Evolutionary conservation across 2,329 filamentous ascomycete genomes (phyloP), one percentile per base, ranked within the genome.

Genomic region (Elsinoe perseae): DNA sequence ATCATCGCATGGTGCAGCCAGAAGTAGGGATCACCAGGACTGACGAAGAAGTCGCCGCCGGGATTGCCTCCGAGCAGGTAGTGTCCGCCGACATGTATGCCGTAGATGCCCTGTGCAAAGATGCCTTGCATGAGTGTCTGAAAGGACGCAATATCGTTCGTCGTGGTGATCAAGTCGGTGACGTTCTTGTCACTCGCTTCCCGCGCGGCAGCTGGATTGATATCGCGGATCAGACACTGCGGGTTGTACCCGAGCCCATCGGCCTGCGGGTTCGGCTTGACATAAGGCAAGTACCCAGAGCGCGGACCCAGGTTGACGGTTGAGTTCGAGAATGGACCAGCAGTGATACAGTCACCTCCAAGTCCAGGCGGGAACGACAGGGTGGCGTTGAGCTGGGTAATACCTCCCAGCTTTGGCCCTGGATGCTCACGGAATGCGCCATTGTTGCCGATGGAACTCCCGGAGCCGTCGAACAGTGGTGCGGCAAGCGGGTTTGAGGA

Each of bases 381-480:
- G 3, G 60, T 65, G 54, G 71, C 56, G 21, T 46, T 56, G 46
- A 8, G 3, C 6, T 14, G 7, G 16, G 10, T 36, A 10, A 28
- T 34, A 21, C 40, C 27, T 3, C 54, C 57, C 2, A 52, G 23
- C 2, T 52, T 48, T 27, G 60, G 50, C 14, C 56, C 57, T 5
- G 54, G 23, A 10, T 60, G 50, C 18, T 53, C 21, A 16, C 53
- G 42, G 32, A 59, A 54, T 2, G 28, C 55, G 16, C 60, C 60
- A 32, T 61, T 58, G 44, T 56, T 56, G 36, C 60, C 56, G 54
- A 61, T 60, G 23, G 72, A 68, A n/a, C 72, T 75, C 18, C 71
- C 72, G 57, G 72, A 75, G 40, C 79, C 79, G 59, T 82, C 77
- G 53, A 81, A 80, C 50, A 80, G 63, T 3, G 77, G 75, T 0